Percentiles rank a stretch among this genome's conserved stretches.
Evolutionary conservation across 1,139 yeast species (phyloP).

Genomic region (Blastobotrys serpentis): DNA sequence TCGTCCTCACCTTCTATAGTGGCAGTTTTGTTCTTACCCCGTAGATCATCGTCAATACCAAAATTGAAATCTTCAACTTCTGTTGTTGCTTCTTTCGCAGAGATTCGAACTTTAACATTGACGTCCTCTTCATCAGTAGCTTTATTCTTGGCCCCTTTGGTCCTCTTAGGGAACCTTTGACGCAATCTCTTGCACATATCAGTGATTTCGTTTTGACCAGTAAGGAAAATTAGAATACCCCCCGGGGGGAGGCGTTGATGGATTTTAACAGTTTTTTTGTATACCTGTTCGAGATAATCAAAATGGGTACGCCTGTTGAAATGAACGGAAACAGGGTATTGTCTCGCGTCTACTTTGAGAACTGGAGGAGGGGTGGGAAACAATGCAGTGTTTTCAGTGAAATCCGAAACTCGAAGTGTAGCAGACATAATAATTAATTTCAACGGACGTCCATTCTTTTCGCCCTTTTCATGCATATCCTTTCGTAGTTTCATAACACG

Average conservation of each 20-base stretch:
- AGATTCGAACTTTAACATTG: slow-evolving; percentile 50
- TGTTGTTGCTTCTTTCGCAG: slow-evolving; percentile 59
- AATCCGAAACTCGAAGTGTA: slow-evolving; percentile 88
- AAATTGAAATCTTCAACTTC: slow-evolving; percentile 92
- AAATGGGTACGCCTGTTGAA: slow-evolving; percentile 76
- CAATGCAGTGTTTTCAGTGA: slow-evolving; percentile 72
- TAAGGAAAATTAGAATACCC: slow-evolving; percentile 84
- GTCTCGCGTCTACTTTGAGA: slow-evolving; percentile 89
- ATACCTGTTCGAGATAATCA: slow-evolving; percentile 85
- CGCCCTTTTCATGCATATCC: slow-evolving; percentile 37
- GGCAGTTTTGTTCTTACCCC: slow-evolving; percentile 45
- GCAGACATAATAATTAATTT: slow-evolving; percentile 82
- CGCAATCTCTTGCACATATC: slow-evolving; percentile 68
- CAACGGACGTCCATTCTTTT: slow-evolving; percentile 40
- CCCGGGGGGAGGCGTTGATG: slow-evolving; percentile 89
- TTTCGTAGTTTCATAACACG: slow-evolving; percentile 78
- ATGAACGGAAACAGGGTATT: slow-evolving; percentile 90
- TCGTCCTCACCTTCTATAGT: slow-evolving; percentile 48
- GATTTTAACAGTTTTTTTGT: slow-evolving; percentile 79
- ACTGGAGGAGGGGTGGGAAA: slow-evolving; percentile 86
- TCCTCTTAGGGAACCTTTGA: slow-evolving; percentile 57
- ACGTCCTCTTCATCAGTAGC: slow-evolving; percentile 32
- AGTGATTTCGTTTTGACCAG: slow-evolving; percentile 91
- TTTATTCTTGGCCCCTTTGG: slow-evolving; percentile 17
- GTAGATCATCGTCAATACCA: slow-evolving; percentile 46